Percentiles rank a stretch among this genome's conserved stretches.
These are phyloP conservation scores for thale cress (Arabidopsis thaliana) DNA, from an alignment of 345 rosid species.

Conservation along the genomic window DNA sequence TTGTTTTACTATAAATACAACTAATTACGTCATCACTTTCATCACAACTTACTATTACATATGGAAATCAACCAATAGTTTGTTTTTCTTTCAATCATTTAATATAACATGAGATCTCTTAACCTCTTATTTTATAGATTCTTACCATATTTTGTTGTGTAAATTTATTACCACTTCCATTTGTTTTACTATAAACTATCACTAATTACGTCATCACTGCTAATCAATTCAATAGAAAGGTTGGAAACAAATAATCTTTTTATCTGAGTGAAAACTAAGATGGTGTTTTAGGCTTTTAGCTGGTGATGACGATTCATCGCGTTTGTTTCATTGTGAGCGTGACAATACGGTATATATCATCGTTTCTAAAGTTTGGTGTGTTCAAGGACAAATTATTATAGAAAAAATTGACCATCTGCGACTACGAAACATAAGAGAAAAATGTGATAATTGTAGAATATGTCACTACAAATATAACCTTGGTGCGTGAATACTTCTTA, in stretches of 20 bases:
- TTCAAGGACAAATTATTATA: background rate
- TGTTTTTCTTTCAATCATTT: too few relatives aligned
- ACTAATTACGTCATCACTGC: too few relatives aligned
- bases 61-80: too few relatives aligned
- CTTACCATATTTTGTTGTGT: conserved; percentile 5
- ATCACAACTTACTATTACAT: too few relatives aligned
- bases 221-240: background rate
- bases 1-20: conserved; percentile 32
- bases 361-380: background rate
- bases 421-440: background rate
- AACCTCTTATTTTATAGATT: conserved; percentile 27
- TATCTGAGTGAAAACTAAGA: background rate
- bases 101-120: conserved; percentile 40
- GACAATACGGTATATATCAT: background rate
- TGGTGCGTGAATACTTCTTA: background rate
- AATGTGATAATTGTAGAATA: background rate
- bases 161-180: conserved; percentile 2
- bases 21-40: too few relatives aligned
- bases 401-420: background rate
- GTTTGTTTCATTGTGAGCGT: background rate
- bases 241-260: background rate
- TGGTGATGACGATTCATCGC: background rate
- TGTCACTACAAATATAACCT: background rate
- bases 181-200: conserved; percentile 32
- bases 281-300: background rate